Evolutionary conservation across 306 rosid species (phyloP).

Genomic region (Hippophae rhamnoides): DNA sequence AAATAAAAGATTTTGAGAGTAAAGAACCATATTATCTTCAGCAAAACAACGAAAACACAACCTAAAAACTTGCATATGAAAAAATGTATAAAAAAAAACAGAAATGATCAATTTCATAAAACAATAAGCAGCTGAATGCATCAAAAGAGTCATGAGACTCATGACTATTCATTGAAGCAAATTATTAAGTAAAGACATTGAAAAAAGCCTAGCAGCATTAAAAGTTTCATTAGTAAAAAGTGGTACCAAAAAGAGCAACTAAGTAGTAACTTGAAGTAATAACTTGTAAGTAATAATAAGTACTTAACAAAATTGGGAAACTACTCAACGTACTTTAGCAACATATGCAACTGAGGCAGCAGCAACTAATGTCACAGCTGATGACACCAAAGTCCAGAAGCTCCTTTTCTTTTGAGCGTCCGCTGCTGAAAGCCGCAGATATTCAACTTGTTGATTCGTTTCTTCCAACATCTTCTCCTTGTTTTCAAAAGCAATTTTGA

Average conservation of each 20-base stretch:
- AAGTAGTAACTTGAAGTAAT: background rate
- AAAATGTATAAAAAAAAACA: too few relatives aligned
- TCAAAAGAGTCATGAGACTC: too few relatives aligned
- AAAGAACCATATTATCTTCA: too few relatives aligned
- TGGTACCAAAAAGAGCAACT: slow-evolving; percentile 12
- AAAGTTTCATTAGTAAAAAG: slow-evolving; percentile 7
- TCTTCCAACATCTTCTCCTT: slow-evolving; percentile 51
- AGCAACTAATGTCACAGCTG: slow-evolving; percentile 58
- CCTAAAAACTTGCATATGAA: too few relatives aligned
- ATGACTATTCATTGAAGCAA: too few relatives aligned
- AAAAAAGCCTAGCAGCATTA: background rate
- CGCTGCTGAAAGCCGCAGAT: slow-evolving; percentile 18
- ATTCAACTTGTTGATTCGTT: slow-evolving; percentile 39
- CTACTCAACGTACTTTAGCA: slow-evolving; percentile 53
- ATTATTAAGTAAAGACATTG: too few relatives aligned
- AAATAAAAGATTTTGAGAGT: too few relatives aligned
- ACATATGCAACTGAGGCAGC: slow-evolving; percentile 58
- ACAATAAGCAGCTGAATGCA: too few relatives aligned
- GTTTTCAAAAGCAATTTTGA: slow-evolving; percentile 45
- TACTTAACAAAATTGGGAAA: slow-evolving; percentile 15
- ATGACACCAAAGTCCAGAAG: slow-evolving; percentile 51
- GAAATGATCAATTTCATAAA: too few relatives aligned
- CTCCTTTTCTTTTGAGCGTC: slow-evolving; percentile 46
- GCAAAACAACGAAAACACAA: too few relatives aligned
- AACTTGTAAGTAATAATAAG: background rate